Base-by-base conservation (phyloP, 441 rosid species). In the Gossypium gossypioides region DNA sequence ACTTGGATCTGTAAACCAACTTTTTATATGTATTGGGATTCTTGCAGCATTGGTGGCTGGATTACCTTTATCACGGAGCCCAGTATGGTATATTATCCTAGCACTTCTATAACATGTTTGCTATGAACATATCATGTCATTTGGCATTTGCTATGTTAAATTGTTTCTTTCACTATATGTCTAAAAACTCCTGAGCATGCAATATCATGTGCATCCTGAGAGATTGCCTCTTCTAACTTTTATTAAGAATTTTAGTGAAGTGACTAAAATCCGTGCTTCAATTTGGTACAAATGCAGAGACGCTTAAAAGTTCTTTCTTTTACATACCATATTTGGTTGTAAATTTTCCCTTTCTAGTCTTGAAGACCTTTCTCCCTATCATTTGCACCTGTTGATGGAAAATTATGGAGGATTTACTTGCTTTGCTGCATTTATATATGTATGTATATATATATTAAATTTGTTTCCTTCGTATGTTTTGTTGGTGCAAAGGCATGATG, bases 31-130 rank as follows among this genome's bases (percentile, higher is more conserved):
- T 74, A 78, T 95, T 32, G 99, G 99, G 69, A 95, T 92, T 75
- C 96, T 92, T 74, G 93, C 89, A 29, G 99, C 99, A 25, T 78
- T 95, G 86, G 94, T 95, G 48, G 98, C 93, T 80, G 99, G 99
- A 61, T 85, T 95, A 78, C 99, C 98, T 55, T 86, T 95, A 77
- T 89, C 97, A 74, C 90, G 89, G 75, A 92, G 92, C 78, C 96
- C 92, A 77, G 61, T 81, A 55, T 92, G 99, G 99, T 92, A 85
- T 75, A 74, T 73, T 42, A 29, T 64, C 76, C 50, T 62, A 25
- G 0, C 56, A 57, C 12, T 54, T 21, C 7, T 65, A 24, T 62
- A 42, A 50, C 40, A 70, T 56, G 34, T 72, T 72, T 52, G 16
- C 40, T 40, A 50, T 48, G 22, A 68, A 8, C 24, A 68, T 68